These are phyloP conservation scores for Iodosphaeria phyllophila DNA, from an alignment of 2,329 filamentous ascomycete genomes.

Conservation along the genomic window DNA sequence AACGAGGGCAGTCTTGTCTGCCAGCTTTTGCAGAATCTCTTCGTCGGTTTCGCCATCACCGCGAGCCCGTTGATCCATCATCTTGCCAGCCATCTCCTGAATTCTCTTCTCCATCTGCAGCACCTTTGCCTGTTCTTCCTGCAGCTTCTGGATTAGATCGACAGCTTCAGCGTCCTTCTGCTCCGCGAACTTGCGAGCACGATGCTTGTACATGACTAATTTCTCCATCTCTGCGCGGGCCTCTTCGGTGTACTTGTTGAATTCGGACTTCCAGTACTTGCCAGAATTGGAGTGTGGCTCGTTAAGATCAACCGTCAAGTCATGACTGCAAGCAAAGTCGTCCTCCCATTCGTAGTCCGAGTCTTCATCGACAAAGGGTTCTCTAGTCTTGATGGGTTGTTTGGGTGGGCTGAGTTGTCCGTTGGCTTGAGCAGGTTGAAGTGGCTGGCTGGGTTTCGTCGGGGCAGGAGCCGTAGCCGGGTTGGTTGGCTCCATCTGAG, in stretches of 20 bases:
- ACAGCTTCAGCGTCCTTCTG: slow-evolving; percentile 58
- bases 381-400: no score
- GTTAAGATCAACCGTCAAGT: slow-evolving; percentile 51
- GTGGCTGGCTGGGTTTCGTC: neutral
- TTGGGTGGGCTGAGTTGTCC: no score
- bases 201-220: slow-evolving; percentile 60
- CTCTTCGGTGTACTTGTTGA: slow-evolving; percentile 53
- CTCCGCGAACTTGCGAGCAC: slow-evolving; percentile 62
- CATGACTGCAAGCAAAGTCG: slow-evolving; percentile 28
- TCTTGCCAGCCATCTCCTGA: slow-evolving; percentile 38
- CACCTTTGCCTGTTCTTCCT: slow-evolving; percentile 48
- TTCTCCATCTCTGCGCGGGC: slow-evolving; percentile 59
- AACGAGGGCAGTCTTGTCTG: slow-evolving; percentile 36
- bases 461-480: neutral
- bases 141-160: slow-evolving; percentile 44
- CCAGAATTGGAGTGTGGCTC: slow-evolving; percentile 60
- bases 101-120: slow-evolving; percentile 43
- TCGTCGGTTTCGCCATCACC: slow-evolving; percentile 24
- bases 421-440: no score
- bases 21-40: slow-evolving; percentile 31
- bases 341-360: slow-evolving; percentile 34
- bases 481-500: slow-evolving; percentile 9
- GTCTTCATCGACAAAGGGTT: slow-evolving; percentile 4
- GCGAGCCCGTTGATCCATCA: slow-evolving; percentile 19
- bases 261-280: slow-evolving; percentile 65